Evolutionary conservation across 2,329 filamentous ascomycete species (phyloP).

Genomic region (Ambrosiella cleistominuta): DNA sequence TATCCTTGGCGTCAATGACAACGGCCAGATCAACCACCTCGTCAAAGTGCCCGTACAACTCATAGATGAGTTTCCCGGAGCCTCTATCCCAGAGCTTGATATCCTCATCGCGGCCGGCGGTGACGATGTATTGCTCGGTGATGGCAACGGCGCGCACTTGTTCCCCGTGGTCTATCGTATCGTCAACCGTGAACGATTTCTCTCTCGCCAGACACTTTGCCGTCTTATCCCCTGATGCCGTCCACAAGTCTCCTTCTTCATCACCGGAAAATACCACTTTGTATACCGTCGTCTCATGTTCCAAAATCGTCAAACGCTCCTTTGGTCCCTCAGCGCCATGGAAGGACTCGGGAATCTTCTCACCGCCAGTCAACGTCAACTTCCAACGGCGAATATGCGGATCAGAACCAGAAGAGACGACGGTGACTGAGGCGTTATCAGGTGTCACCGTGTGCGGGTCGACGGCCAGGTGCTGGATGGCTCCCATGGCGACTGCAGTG

Average conservation of each 20-base stretch:
- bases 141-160: slow-evolving; percentile 74
- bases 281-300: slow-evolving; percentile 86
- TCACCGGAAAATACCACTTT: slow-evolving; percentile 52
- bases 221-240: slow-evolving; percentile 78
- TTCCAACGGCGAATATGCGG: slow-evolving; percentile 65
- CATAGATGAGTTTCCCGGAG: slow-evolving; percentile 55
- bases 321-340: slow-evolving; percentile 23
- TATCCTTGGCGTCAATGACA: slow-evolving; percentile 25
- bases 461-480: slow-evolving; percentile 60
- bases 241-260: slow-evolving; percentile 66
- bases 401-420: slow-evolving; percentile 70
- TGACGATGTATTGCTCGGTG: slow-evolving; percentile 61
- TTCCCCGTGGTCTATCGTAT: slow-evolving; percentile 63
- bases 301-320: slow-evolving; percentile 40
- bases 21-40: slow-evolving; percentile 72
- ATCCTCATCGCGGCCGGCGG: slow-evolving; percentile 80
- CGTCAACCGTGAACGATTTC: slow-evolving; percentile 52
- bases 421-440: slow-evolving; percentile 26
- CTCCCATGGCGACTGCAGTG: slow-evolving; percentile 50
- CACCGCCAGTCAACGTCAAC: slow-evolving; percentile 33
- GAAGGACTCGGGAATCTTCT: slow-evolving; percentile 35
- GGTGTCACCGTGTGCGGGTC: slow-evolving; percentile 44
- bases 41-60: slow-evolving; percentile 72
- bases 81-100: slow-evolving; percentile 73
- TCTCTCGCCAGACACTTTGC: slow-evolving; percentile 60